Percentiles rank a stretch among this genome's conserved stretches.
phyloP scores from a whole-genome alignment of 2,329 filamentous ascomycete genomes.

The Coleophoma crateriformis region DNA sequence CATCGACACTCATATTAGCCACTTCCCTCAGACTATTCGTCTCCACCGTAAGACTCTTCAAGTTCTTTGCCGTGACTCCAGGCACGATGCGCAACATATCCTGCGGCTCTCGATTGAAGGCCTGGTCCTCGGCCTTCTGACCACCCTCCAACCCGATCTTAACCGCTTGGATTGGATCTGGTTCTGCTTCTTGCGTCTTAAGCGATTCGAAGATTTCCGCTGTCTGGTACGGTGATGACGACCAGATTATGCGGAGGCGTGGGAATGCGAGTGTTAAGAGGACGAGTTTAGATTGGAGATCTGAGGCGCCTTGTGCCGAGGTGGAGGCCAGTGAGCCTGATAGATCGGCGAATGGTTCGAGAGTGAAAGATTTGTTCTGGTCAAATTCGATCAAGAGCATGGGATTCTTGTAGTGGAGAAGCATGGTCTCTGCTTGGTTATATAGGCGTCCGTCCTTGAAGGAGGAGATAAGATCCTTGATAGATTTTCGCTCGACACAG shows the following conservation, averaged over 20 bases:
- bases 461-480: conserved; percentile 85
- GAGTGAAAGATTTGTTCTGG: conserved; percentile 92
- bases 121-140: conserved; percentile 58
- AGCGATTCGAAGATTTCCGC: conserved; percentile 94
- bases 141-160: conserved; percentile 69
- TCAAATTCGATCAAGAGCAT: conserved; percentile 98
- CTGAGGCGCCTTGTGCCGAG: conserved; percentile 56
- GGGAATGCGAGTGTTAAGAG: conserved; percentile 91
- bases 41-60: conserved; percentile 66
- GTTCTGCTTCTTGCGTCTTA: conserved; percentile 84
- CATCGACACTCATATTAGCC: conserved; percentile 75
- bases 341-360: conserved; percentile 72
- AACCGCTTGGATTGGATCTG: conserved; percentile 83
- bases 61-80: conserved; percentile 74
- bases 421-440: conserved; percentile 90
- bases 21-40: conserved; percentile 75
- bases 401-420: conserved; percentile 81
- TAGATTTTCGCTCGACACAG: conserved; percentile 90
- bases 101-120: conserved; percentile 79
- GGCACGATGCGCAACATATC: conserved; percentile 87
- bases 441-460: conserved; percentile 90
- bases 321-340: conserved; percentile 56
- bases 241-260: conserved; percentile 87
- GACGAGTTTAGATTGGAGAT: conserved; percentile 87
- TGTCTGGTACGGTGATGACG: conserved; percentile 86